Conservation (phyloP, 2,329 filamentous ascomycete genomes). For the Epicoccum sorghinum region DNA sequence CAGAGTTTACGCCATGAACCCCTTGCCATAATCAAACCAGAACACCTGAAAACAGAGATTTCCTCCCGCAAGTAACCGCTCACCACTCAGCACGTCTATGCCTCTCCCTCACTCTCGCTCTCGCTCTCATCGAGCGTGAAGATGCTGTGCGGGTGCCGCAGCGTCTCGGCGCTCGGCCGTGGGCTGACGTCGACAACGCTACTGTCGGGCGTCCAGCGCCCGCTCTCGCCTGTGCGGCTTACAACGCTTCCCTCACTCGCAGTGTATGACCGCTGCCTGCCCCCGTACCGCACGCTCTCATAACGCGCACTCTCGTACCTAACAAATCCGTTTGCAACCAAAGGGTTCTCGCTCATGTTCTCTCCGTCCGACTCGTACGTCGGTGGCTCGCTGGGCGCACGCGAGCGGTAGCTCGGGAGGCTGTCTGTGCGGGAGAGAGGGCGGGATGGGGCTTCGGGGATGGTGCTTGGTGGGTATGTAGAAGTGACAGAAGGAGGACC, state of each 20-base stretch:
- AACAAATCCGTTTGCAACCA: constrained; percentile 50
- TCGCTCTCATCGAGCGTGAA: constrained; percentile 31
- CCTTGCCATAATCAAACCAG: no score
- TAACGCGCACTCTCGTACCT: constrained; percentile 34
- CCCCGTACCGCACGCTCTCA: no score
- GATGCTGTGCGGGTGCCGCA: constrained; percentile 36
- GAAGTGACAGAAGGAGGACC: constrained; percentile 37
- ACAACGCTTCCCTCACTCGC: constrained; percentile 18
- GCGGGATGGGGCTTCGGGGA: constrained; percentile 42
- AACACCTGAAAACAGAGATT: no score
- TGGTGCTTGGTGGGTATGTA: constrained; percentile 38
- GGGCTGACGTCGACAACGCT: constrained; percentile 49
- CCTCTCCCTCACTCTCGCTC: constrained; percentile 19
- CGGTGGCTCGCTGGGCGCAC: constrained; percentile 46
- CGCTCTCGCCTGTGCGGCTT: constrained; percentile 16
- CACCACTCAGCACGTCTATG: not conserved
- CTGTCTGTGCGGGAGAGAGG: constrained; percentile 47
- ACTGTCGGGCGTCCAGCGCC: constrained; percentile 47
- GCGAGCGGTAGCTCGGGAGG: constrained; percentile 55
- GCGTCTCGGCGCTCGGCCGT: constrained; percentile 46
- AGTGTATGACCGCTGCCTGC: not conserved
- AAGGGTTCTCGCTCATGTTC: constrained; percentile 22
- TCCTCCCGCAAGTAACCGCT: no score
- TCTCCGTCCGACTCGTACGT: constrained; percentile 50
- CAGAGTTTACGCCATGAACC: no score